phyloP scores from a whole-genome alignment of 495 filamentous ascomycete species.

The Umbilicaria muhlenbergii region DNA sequence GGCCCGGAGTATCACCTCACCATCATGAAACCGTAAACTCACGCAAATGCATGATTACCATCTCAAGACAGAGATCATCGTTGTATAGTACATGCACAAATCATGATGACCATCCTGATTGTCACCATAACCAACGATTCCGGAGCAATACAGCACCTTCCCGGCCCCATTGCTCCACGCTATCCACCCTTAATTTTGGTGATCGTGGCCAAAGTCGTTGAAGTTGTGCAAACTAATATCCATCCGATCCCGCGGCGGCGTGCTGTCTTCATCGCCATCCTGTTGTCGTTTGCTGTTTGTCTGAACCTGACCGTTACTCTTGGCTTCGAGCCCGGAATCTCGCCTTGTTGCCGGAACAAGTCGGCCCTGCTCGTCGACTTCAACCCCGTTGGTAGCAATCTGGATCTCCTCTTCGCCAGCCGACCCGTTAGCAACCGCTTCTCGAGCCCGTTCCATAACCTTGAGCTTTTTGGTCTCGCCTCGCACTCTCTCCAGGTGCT shows the following conservation, averaged over 20 bases:
- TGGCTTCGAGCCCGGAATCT: constrained; percentile 8
- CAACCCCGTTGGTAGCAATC: constrained; percentile 46
- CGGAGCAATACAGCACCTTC: no score
- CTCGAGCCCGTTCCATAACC: constrained; percentile 49
- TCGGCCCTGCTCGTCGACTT: constrained; percentile 39
- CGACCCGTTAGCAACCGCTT: constrained; percentile 51
- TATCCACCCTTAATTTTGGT: neutral
- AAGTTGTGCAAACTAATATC: constrained; percentile 47
- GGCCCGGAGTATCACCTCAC: no score
- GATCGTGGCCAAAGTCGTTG: constrained; percentile 29
- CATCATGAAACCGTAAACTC: no score
- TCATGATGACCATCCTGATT: no score
- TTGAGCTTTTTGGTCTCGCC: constrained; percentile 62
- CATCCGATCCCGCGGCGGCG: constrained; percentile 35
- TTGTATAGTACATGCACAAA: no score
- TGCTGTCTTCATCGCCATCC: constrained; percentile 17
- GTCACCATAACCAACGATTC: no score
- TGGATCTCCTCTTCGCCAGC: constrained; percentile 45
- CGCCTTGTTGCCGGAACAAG: constrained; percentile 31
- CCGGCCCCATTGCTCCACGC: no score
- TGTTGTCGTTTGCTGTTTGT: constrained; percentile 1
- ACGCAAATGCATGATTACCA: neutral
- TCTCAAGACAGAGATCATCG: constrained; percentile 1
- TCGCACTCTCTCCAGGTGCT: constrained; percentile 61
- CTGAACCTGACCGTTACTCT: neutral